Evolutionary conservation across 1,284 basidiomycete genomes (phyloP), one percentile per base, ranked within the genome.

Genomic region (Ceratobasidium sp.): DNA sequence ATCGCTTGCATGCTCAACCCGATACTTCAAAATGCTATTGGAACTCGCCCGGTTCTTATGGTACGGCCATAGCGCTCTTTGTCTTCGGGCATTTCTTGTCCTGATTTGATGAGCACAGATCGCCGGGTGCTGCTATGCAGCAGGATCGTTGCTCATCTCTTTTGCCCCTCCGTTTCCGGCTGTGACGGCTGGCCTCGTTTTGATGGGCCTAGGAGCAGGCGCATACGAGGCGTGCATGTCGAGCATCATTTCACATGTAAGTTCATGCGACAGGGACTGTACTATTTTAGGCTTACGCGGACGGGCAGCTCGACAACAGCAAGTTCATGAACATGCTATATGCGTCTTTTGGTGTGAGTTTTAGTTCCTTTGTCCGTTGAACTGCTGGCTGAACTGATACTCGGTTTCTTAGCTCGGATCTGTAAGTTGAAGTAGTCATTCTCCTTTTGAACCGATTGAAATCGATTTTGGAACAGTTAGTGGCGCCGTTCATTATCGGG

Each of bases 221-320:
- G 55, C 57, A 18, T 71, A 71, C 46, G 69, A 71, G 41, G 69
- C 69, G n/a, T 59, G 69, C 27, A 55, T 71, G 55, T 59, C 69
- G 33, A 71, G 69, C n/a, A 55, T 71, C 23, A 57, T 71, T 41
- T 71, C 69, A 3, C 55, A 71, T 44, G 69, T 71, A 23, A 71
- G 69, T 46, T 59, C 23, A 35, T 48, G 16, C 8, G 55, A 30
- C 5, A 7, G 20, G 41, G 30, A 46, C 59, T 70, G 2, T 35
- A 10, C 3, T 33, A 2, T 55, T 41, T 23, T 5, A 46, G 23
- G 30, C 52, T 44, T 6, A 55, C 38, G 35, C 10, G 30, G 46
- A 30, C 44, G n/a, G 20, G n/a, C 1, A 69, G 67, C 54, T 69
- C 23, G 67, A 69, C n/a, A 54, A 69, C 38, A 69, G 67, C 67